Evolutionary conservation across 179 eudicot genomes (phyloP).

Genomic region (Dionaea muscipula): DNA sequence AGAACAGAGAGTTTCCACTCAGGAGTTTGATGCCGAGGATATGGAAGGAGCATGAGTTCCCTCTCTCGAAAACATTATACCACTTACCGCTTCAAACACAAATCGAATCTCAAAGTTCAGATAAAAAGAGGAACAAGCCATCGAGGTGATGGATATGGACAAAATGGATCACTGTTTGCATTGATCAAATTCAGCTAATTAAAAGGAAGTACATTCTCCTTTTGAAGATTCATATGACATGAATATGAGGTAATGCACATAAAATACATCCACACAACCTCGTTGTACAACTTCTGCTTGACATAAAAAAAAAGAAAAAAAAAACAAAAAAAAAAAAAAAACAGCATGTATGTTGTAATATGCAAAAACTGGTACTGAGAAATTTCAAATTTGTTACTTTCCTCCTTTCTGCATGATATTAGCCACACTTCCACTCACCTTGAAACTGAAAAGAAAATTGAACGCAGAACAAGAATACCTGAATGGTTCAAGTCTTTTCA

Average conservation of each 20-base stretch:
- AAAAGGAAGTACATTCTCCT: neutral
- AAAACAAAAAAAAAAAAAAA: neutral
- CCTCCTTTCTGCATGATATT: conserved; percentile 5
- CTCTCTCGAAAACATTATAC: too few species aligned
- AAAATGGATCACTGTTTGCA: too few species aligned
- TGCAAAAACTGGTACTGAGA: neutral
- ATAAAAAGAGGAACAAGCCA: too few species aligned
- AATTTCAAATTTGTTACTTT: neutral
- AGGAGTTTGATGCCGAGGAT: too few species aligned
- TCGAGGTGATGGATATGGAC: too few species aligned
- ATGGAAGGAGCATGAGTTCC: too few species aligned
- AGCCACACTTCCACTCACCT: neutral
- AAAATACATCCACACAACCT: neutral
- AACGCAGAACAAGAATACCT: conserved; percentile 12
- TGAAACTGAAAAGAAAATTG: conserved; percentile 1
- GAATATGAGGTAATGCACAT: neutral
- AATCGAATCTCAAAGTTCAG: too few species aligned
- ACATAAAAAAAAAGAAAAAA: neutral
- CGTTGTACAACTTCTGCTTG: neutral
- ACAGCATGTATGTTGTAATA: neutral
- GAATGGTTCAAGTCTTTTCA: conserved; percentile 27
- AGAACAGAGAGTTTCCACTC: too few species aligned
- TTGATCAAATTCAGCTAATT: too few species aligned
- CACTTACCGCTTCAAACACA: too few species aligned
- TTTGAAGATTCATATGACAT: neutral